Percentiles rank a stretch among this genome's conserved stretches.
These are phyloP conservation scores for Cystobasidium sp. DNA, from an alignment of 1,284 basidiomycete species.

Conservation along the genomic window DNA sequence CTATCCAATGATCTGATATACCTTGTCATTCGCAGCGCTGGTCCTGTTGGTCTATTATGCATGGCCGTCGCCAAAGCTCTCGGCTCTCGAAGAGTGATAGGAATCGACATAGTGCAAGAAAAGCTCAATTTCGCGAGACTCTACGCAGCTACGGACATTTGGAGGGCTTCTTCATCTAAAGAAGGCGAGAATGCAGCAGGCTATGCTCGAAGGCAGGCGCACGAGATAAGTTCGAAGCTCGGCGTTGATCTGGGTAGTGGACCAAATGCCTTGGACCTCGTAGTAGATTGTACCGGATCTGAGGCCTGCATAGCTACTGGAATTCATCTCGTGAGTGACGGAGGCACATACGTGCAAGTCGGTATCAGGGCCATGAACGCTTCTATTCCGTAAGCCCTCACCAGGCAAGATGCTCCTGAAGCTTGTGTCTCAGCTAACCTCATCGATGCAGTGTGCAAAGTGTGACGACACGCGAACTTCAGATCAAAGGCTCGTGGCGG, in stretches of 20 bases:
- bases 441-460: conserved; percentile 58
- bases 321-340: conserved; percentile 66
- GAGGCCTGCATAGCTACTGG: conserved; percentile 66
- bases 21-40: conserved; percentile 79
- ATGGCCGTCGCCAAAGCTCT: conserved; percentile 72
- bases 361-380: conserved; percentile 59
- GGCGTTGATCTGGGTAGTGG: conserved; percentile 59
- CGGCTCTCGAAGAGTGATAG: conserved; percentile 78
- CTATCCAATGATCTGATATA: background rate
- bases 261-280: conserved; percentile 63
- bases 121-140: conserved; percentile 84
- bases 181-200: conserved; percentile 53
- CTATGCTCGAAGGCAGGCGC: conserved; percentile 58
- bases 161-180: conserved; percentile 62
- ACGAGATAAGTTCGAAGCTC: conserved; percentile 58
- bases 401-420: background rate
- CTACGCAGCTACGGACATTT: conserved; percentile 86
- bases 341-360: conserved; percentile 72
- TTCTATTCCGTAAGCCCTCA: conserved; percentile 53
- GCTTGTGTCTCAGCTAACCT: conserved; percentile 52
- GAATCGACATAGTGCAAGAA: conserved; percentile 78
- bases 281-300: conserved; percentile 66
- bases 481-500: conserved; percentile 83
- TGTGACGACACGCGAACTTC: conserved; percentile 74
- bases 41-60: conserved; percentile 87